Evolutionary conservation across 768 basidiomycete genomes (phyloP), one percentile per base, ranked within the genome.

Genomic region (Myochromella boudieri): DNA sequence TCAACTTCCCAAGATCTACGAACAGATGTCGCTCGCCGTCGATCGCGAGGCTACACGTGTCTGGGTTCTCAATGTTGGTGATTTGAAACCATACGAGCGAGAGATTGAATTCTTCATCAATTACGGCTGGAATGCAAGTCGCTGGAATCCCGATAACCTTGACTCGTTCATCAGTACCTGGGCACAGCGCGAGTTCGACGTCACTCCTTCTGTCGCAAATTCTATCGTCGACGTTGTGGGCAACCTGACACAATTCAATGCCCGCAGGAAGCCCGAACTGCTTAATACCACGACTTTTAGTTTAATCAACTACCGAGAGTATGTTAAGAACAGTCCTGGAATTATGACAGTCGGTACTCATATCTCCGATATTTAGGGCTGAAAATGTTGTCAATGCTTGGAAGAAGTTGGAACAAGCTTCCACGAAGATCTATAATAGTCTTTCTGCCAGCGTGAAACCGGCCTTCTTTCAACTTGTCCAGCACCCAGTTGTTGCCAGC

Each of bases 21-120:
- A 88, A 54, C 84, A 87, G 66, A 76, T 88, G 74, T 80, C 81
- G 15, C 67, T 84, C n/a, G 81, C 84, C 0, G 71, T 80, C 9
- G 75, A 77, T 11, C 76, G 80, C 26, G 68, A 80, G 25, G 82
- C 83, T 6, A 75, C 68, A 7, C 70, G 71, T 14, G 65, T 89
- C 39, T 87, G 84, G 84, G 75, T 89, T 32, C 62, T 89, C 42
- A 89, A 87, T 59, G 85, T 89, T 44, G 86, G 86, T n/a, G 85
- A 87, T 54, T 62, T 89, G 37, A 87, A 87, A 60, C 84, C 84
- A 1, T 82, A 82, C 51, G 86, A 89, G 54, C 77, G 84, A 42
- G 77, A 82, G 44, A 81, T 70, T 22, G 84, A 87, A 54, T 85
- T 83, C 63, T 87, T 84, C 72, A 65, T 87, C 54, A 70, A 67